Percentiles rank a stretch among this genome's conserved stretches.
Evolutionary conservation across 2,329 filamentous ascomycete species (phyloP).

Genomic region (Sporothrix globosa): DNA sequence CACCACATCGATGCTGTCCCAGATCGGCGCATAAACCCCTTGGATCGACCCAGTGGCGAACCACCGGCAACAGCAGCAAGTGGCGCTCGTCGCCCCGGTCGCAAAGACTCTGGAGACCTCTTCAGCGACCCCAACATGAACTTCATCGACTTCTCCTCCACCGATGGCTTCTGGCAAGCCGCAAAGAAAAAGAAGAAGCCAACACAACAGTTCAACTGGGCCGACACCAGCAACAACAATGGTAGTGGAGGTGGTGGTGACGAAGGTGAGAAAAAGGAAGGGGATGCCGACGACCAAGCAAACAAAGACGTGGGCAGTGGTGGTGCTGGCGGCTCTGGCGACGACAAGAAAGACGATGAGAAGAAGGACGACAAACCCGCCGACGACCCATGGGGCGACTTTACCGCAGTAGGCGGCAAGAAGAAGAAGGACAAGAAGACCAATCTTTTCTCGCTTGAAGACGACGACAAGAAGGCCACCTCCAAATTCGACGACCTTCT

Average conservation of each 20-base stretch:
- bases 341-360: conserved; percentile 39
- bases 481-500: conserved; percentile 29
- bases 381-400: conserved; percentile 53
- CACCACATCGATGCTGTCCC: conserved; percentile 35
- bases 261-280: conserved; percentile 44
- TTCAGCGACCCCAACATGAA: conserved; percentile 53
- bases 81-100: conserved; percentile 8
- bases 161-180: conserved; percentile 58
- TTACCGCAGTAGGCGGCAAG: conserved; percentile 52
- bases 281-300: conserved; percentile 39
- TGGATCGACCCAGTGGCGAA: conserved; percentile 15
- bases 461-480: conserved; percentile 35
- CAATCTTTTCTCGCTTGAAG: conserved; percentile 39
- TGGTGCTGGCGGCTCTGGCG: conserved; percentile 40
- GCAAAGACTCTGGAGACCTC: conserved; percentile 43
- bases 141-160: conserved; percentile 60
- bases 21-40: conserved; percentile 27
- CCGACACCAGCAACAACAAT: conserved; percentile 51
- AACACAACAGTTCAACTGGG: conserved; percentile 46
- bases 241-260: conserved; percentile 42
- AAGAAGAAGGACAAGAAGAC: conserved; percentile 62
- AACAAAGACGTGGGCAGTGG: conserved; percentile 42
- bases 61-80: conserved; percentile 8
- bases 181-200: conserved; percentile 57
- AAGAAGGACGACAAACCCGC: conserved; percentile 44